These are phyloP conservation scores for Cercospora beticola DNA, from an alignment of 2,329 filamentous ascomycete species.

Conservation along the genomic window DNA sequence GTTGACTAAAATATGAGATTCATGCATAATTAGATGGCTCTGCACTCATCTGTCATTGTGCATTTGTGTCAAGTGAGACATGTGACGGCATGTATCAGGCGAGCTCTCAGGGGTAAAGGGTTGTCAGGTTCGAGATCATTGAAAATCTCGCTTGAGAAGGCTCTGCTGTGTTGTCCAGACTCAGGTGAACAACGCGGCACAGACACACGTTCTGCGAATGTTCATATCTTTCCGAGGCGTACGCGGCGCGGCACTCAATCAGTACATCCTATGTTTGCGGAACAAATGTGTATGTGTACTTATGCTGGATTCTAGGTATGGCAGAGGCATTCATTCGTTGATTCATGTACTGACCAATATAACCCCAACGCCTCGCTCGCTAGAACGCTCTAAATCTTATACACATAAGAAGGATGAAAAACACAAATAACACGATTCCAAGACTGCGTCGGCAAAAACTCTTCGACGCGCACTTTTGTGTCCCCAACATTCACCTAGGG, in stretches of 20 bases:
- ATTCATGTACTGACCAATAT: slow-evolving; percentile 10
- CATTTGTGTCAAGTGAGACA: background rate
- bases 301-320: background rate
- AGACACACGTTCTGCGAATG: background rate
- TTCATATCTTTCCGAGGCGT: background rate
- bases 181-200: background rate
- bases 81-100: background rate
- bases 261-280: background rate
- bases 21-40: background rate
- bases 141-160: background rate
- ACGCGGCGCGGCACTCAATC: background rate
- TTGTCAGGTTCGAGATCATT: background rate
- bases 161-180: background rate
- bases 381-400: slow-evolving; percentile 11
- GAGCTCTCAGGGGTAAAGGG: background rate
- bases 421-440: background rate
- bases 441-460: background rate
- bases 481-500: background rate
- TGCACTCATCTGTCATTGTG: background rate
- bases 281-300: background rate
- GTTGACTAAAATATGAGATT: background rate
- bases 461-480: background rate
- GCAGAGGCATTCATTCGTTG: slow-evolving; percentile 12
- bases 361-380: slow-evolving; percentile 19
- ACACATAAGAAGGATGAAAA: slow-evolving; percentile 7